These are phyloP conservation scores for Podospora comata DNA, from an alignment of 495 filamentous ascomycete genomes.

Conservation along the genomic window DNA sequence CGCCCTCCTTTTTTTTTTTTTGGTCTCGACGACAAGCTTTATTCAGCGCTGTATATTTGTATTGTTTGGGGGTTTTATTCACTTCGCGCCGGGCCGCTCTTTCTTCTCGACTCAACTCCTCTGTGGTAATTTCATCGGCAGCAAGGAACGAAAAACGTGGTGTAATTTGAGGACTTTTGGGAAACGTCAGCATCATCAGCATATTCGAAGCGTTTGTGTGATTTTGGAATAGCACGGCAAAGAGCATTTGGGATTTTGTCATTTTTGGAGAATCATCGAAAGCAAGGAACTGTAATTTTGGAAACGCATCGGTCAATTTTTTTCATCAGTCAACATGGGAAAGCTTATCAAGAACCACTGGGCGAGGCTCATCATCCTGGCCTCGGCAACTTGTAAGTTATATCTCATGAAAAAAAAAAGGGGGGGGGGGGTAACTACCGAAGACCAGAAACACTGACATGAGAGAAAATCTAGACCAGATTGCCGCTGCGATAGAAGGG, in stretches of 20 bases:
- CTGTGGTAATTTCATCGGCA: not conserved
- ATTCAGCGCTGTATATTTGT: slow-evolving; percentile 20
- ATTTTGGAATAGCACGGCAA: slow-evolving; percentile 24
- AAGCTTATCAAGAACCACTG: slow-evolving; percentile 99
- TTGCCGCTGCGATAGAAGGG: slow-evolving; percentile 75
- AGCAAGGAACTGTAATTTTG: not conserved
- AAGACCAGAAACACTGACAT: slow-evolving; percentile 16
- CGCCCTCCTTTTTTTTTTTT: slow-evolving; percentile 12
- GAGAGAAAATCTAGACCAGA: slow-evolving; percentile 59
- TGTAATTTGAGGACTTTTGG: slow-evolving; percentile 2
- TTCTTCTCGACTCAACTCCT: not conserved
- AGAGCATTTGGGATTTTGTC: slow-evolving; percentile 23
- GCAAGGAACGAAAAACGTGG: not conserved
- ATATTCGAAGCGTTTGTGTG: slow-evolving; percentile 19
- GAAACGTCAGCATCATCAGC: slow-evolving; percentile 6
- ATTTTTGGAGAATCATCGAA: not conserved
- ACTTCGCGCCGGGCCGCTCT: slow-evolving; percentile 8
- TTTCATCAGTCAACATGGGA: slow-evolving; percentile 63
- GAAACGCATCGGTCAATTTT: slow-evolving; percentile 1
- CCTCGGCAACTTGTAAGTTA: slow-evolving; percentile 75
- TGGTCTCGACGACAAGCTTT: slow-evolving; percentile 29
- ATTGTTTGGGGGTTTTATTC: slow-evolving; percentile 14
- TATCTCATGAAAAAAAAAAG: not conserved
- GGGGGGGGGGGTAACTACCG: not conserved
- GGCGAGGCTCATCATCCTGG: slow-evolving; percentile 87